These are phyloP conservation scores for Zygoascus flipseniorum DNA, from an alignment of 805 yeast species.

Conservation along the genomic window DNA sequence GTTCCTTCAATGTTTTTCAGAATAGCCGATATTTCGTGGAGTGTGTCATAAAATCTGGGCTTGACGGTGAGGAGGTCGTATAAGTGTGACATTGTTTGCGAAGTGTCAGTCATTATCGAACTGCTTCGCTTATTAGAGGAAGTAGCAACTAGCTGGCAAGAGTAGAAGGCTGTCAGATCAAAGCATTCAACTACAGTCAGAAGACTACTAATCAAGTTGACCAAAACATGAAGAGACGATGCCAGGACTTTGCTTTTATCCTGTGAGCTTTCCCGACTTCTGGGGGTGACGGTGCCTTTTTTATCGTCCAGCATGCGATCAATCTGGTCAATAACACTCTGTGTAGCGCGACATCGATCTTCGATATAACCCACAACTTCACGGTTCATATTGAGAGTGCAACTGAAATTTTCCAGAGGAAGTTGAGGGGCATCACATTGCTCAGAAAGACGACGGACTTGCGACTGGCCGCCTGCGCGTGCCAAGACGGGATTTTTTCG, in stretches of 20 bases:
- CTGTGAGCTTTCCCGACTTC: constrained; percentile 5
- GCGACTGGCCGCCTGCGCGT: not conserved
- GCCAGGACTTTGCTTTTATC: constrained; percentile 12
- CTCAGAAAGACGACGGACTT: not conserved
- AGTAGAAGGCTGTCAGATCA: constrained; percentile 19
- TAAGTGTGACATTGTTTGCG: constrained; percentile 28
- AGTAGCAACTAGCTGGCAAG: not conserved
- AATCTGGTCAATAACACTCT: not conserved
- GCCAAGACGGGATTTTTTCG: not conserved
- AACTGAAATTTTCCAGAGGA: constrained; percentile 15
- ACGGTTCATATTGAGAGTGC: constrained; percentile 8
- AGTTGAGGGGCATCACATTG: constrained; percentile 1
- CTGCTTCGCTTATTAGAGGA: constrained; percentile 6
- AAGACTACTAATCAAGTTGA: constrained; percentile 12
- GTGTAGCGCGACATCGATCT: constrained; percentile 4
- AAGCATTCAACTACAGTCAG: constrained; percentile 31
- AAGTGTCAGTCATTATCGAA: constrained; percentile 1
- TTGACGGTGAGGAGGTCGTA: constrained; percentile 63
- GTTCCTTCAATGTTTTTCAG: constrained; percentile 10
- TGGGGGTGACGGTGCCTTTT: not conserved
- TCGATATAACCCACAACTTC: constrained; percentile 12
- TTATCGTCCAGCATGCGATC: not conserved
- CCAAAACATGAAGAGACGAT: constrained; percentile 10
- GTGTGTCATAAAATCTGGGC: constrained; percentile 49
- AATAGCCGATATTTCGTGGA: constrained; percentile 8